Evolutionary conservation across 129 eudicot species (phyloP), one percentile per base, ranked within the genome.

Genomic region (Tagetes erecta): DNA sequence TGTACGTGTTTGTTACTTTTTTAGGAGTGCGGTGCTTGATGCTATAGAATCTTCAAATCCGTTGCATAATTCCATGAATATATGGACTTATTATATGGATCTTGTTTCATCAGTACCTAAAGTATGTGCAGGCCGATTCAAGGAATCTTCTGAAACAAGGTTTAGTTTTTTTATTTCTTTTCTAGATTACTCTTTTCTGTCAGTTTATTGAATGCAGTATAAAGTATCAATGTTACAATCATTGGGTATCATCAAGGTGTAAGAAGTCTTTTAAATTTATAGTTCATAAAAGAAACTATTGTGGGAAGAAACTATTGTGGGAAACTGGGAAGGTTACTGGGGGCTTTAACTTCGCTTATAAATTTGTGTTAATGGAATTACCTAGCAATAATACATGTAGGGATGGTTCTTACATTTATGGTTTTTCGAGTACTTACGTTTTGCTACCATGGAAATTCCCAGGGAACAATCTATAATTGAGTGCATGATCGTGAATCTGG

Each of bases 401-500:
- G 38, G 20, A 31, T 39, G 45, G 9, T 36, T 66, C 38, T 64
- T 52, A 41, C 64, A 69, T 41, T 12, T 38, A 60, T 74, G 38
- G 50, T 34, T 65, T 64, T 35, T 70, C 11, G 51, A 37, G 62
- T 45, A 51, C 33, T 72, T 70, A 76, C 47, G 31, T 63, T 80
- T 9, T 75, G 58, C 70, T 58, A 6, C 42, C 14, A 33, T 79
- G 55, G 33, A 66, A 56, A 9, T 55, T 68, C 45, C 75, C 97
- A 91, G 99, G 94, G 96, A 94, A 66, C 84, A 85, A 72, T 81
- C 87, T 38, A 80, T 94, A 47, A 91, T 85, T 57, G 96, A 88
- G 81, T 94, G 99, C 87, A 88, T 94, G 96, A 88, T 94, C 11
- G 87, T 86, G 38, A 94, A 90, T 70, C 85, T 94, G 60, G 91